Evolutionary conservation across 1,284 basidiomycete species (phyloP).

Genomic region (Ganoderma lucidum): DNA sequence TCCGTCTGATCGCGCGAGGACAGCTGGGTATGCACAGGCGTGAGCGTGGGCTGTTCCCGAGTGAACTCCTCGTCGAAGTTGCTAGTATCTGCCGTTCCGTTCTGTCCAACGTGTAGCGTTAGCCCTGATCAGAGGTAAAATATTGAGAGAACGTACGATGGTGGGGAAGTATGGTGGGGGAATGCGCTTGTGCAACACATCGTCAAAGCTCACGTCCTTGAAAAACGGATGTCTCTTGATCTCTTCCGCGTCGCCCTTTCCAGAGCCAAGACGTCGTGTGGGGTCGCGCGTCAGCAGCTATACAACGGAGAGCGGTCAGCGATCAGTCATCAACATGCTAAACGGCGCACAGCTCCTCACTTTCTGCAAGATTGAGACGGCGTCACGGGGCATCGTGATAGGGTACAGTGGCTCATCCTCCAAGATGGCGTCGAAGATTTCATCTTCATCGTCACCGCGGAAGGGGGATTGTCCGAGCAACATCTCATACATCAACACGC

Average conservation of each 20-base stretch:
- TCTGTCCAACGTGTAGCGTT: slow-evolving; percentile 51
- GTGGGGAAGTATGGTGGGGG: slow-evolving; percentile 98
- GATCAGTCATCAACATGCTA: neutral
- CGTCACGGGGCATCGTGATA: slow-evolving; percentile 99
- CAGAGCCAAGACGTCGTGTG: slow-evolving; percentile 91
- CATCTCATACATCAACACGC: slow-evolving; percentile 99
- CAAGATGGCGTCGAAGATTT: slow-evolving; percentile 99
- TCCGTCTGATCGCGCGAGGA: slow-evolving; percentile 94
- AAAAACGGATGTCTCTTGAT: slow-evolving; percentile 99
- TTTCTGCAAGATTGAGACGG: slow-evolving; percentile 95
- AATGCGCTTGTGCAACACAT: slow-evolving; percentile 95
- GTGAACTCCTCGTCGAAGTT: slow-evolving; percentile 99
- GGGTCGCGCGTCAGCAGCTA: slow-evolving; percentile 96
- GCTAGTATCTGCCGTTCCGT: slow-evolving; percentile 81
- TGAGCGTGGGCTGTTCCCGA: slow-evolving; percentile 94
- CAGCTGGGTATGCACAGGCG: slow-evolving; percentile 96
- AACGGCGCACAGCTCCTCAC: slow-evolving; percentile 46
- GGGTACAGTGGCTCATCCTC: slow-evolving; percentile 99
- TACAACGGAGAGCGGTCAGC: neutral
- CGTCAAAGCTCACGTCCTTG: slow-evolving; percentile 97
- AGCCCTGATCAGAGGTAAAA: slow-evolving; percentile 17
- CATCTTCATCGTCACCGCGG: slow-evolving; percentile 99
- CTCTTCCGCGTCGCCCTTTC: slow-evolving; percentile 93
- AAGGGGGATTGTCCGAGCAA: slow-evolving; percentile 98
- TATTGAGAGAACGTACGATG: slow-evolving; percentile 67